Conservation (phyloP, 768 basidiomycete species). For the Amanita molliuscula region DNA sequence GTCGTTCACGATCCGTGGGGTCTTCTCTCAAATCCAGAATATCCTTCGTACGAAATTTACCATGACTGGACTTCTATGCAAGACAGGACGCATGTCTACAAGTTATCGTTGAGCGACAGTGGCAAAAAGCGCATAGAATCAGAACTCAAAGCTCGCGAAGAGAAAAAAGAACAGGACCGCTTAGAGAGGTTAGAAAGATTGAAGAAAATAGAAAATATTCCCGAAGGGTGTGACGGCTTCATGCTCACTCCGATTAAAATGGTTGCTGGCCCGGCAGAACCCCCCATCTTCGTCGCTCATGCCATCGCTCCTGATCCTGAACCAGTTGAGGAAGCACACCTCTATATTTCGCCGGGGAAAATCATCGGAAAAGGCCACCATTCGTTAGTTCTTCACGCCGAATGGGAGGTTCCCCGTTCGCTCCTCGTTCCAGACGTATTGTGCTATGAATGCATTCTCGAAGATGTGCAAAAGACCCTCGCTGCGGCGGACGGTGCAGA, state of each 20-base stretch:
- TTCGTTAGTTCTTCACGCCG: conserved; percentile 38
- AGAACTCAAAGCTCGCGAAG: not conserved
- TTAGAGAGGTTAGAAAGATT: not conserved
- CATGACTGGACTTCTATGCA: conserved; percentile 18
- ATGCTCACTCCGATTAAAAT: conserved; percentile 7
- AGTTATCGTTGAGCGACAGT: conserved; percentile 11
- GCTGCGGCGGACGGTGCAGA: conserved; percentile 17
- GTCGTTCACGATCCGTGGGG: conserved; percentile 17
- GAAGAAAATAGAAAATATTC: not conserved
- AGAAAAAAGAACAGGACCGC: not conserved
- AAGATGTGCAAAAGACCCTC: conserved; percentile 15
- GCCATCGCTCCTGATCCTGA: conserved; percentile 16
- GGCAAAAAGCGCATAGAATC: not conserved
- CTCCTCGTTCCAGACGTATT: conserved; percentile 22
- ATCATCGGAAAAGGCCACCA: conserved; percentile 38
- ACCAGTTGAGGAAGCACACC: conserved; percentile 29
- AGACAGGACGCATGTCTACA: conserved; percentile 22
- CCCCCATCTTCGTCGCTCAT: conserved; percentile 18
- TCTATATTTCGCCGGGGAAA: conserved; percentile 32
- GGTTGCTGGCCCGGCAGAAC: conserved; percentile 10
- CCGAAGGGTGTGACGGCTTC: conserved; percentile 5
- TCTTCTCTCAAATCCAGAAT: not conserved
- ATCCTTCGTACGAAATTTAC: not conserved
- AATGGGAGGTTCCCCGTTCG: conserved; percentile 40
- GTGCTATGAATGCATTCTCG: conserved; percentile 28